A percentile compares a stretch with the other conserved stretches of the same genome.
Conservation (phyloP, 2,329 filamentous ascomycete genomes). For the Xylaria sp. region DNA sequence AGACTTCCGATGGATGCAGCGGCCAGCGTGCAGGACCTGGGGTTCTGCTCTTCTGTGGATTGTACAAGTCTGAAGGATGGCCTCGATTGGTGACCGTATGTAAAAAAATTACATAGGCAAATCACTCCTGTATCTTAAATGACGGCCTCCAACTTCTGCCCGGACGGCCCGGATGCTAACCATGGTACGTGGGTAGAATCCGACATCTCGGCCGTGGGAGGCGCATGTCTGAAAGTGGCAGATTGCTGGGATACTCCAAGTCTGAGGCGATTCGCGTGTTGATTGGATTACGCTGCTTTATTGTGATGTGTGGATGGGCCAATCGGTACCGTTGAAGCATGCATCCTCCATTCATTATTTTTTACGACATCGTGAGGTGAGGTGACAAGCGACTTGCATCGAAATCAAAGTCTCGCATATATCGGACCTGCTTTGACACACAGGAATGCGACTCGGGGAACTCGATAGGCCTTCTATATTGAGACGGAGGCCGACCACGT, state of each 20-base stretch:
- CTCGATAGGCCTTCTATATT: not conserved
- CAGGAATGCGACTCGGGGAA: not conserved
- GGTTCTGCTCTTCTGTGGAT: constrained; percentile 15
- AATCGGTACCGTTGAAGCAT: not conserved
- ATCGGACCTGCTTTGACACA: constrained; percentile 1
- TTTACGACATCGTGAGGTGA: constrained; percentile 6
- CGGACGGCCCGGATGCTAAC: not conserved
- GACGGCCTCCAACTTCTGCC: not conserved
- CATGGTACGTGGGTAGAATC: not conserved
- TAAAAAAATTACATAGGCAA: not conserved
- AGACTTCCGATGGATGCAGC: constrained; percentile 5
- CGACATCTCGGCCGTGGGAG: too few species aligned
- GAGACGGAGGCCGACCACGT: not conserved
- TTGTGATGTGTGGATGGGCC: not conserved
- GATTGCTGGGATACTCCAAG: too few species aligned
- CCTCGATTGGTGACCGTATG: constrained; percentile 14
- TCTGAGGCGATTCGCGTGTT: not conserved
- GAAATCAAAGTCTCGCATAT: constrained; percentile 5
- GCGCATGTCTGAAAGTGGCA: too few species aligned
- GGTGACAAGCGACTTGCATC: not conserved
- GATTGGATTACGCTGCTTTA: not conserved
- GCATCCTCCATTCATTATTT: not conserved
- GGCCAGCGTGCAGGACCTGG: constrained; percentile 9
- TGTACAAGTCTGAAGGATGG: constrained; percentile 16
- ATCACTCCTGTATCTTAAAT: too few species aligned